Conservation (phyloP, 2,329 filamentous ascomycete species). For the Pseudogymnoascus sp. region DNA sequence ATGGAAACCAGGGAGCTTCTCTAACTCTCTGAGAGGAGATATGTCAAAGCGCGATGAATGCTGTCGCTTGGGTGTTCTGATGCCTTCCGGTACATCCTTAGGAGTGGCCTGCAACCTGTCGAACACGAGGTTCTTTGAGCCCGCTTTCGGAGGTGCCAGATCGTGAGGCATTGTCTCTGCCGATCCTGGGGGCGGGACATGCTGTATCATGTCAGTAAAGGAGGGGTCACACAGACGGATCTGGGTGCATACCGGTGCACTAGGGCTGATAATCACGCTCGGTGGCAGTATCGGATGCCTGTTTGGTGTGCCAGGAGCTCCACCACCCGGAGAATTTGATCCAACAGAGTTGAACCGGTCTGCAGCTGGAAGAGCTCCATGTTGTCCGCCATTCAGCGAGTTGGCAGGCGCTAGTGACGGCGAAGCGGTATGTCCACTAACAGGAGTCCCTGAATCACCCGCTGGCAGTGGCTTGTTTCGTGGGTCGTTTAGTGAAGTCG, state of each 20-base stretch:
- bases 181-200: conserved; percentile 83
- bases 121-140: conserved; percentile 80
- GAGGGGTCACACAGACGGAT: background rate
- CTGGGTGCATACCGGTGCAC: conserved; percentile 68
- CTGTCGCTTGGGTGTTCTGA: conserved; percentile 90
- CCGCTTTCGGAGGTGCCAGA: conserved; percentile 85
- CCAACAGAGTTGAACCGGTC: conserved; percentile 37
- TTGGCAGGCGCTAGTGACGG: conserved; percentile 23
- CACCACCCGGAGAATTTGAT: conserved; percentile 30
- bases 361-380: conserved; percentile 24
- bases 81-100: conserved; percentile 91
- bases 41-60: conserved; percentile 98
- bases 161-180: conserved; percentile 98
- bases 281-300: conserved; percentile 63
- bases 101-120: conserved; percentile 87
- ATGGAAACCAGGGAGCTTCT: conserved; percentile 96
- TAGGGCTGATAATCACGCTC: conserved; percentile 90
- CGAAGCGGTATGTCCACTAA: conserved; percentile 17
- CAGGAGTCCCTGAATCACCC: conserved; percentile 35
- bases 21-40: conserved; percentile 89
- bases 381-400: conserved; percentile 23
- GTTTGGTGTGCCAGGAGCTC: conserved; percentile 51
- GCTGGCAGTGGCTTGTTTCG: conserved; percentile 71
- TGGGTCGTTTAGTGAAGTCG: conserved; percentile 74
- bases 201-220: conserved; percentile 40